Percentiles rank a stretch among this genome's conserved stretches.
These are phyloP conservation scores for Spiromastix sp. DNA, from an alignment of 2,329 filamentous ascomycete species.

Conservation along the genomic window DNA sequence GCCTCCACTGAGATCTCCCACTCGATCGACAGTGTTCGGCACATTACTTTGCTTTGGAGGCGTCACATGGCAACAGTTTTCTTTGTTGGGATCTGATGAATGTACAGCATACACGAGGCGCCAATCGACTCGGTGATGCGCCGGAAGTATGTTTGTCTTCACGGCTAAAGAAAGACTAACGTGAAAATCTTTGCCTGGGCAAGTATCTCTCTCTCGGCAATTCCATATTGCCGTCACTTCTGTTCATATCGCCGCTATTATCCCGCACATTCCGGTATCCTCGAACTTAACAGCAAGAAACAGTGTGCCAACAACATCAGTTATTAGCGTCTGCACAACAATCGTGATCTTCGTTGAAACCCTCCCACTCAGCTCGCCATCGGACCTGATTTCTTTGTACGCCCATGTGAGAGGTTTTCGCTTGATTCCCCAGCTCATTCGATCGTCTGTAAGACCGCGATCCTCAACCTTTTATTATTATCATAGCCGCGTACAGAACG, in stretches of 20 bases:
- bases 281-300: too few species aligned
- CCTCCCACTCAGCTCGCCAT: too few species aligned
- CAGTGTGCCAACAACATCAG: too few species aligned
- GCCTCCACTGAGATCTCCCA: background rate
- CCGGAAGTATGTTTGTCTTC: background rate
- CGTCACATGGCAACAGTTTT: background rate
- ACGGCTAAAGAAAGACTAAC: background rate
- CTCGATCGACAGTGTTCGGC: background rate
- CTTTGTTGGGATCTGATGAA: background rate
- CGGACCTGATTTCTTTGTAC: background rate
- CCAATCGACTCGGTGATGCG: background rate
- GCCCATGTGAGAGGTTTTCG: background rate
- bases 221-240: background rate
- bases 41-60: background rate
- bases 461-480: background rate
- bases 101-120: background rate
- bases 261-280: background rate
- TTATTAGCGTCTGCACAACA: background rate
- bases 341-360: background rate
- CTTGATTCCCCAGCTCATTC: background rate
- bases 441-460: too few species aligned
- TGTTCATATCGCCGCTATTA: background rate
- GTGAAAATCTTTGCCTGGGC: background rate
- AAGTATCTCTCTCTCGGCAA: background rate
- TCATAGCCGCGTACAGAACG: background rate